Evolutionary conservation across 2,329 filamentous ascomycete species (phyloP), one percentile per base, ranked within the genome.

Genomic region (Talaromyces sp.): DNA sequence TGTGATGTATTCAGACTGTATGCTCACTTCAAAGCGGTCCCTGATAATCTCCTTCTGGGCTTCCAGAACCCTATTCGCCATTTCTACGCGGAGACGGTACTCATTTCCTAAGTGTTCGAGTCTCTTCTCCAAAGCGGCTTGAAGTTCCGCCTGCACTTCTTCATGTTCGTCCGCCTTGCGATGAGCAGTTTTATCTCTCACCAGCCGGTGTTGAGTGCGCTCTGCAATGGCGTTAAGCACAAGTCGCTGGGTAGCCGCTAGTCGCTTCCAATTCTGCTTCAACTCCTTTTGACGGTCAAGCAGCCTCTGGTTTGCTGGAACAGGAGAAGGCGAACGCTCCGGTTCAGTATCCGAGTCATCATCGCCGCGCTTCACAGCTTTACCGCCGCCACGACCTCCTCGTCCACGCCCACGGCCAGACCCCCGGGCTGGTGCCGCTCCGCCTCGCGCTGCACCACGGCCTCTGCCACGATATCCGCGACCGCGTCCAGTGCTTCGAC

Each of bases 251-350:
- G 73, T 75, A 25, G 72, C 68, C 28, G 74, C 77, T 13, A 80
- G 71, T 56, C 71, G 73, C 61, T 73, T 77, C 64, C 77, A 80
- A 9, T 75, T 71, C 30, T 71, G 70, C 51, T 77, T 75, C 42
- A 80, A 62, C 62, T 80, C 76, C 17, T 73, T 72, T 66, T 79
- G 76, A 10, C 78, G 73, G 49, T 75, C 70, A 59, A 74, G 73
- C 27, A 79, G 70, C 39, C 73, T 71, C 64, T 76, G 70, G 44
- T 76, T 72, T 44, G 71, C 66, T 60, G 71, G 70, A 64, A 68
- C 72, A 6, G 74, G 73, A 2, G 74, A 75, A 17, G 74, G 73
- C 17, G 75, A 73, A 28, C 56, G 63, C 22, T 72, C 70, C 8
- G 60, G 55, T 25, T 66, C 66, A 25, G 67, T 66, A 42, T 76